Evolutionary conservation across 345 rosid species (phyloP), one percentile per base, ranked within the genome.

Genomic region (Raphanus raphanistrum): DNA sequence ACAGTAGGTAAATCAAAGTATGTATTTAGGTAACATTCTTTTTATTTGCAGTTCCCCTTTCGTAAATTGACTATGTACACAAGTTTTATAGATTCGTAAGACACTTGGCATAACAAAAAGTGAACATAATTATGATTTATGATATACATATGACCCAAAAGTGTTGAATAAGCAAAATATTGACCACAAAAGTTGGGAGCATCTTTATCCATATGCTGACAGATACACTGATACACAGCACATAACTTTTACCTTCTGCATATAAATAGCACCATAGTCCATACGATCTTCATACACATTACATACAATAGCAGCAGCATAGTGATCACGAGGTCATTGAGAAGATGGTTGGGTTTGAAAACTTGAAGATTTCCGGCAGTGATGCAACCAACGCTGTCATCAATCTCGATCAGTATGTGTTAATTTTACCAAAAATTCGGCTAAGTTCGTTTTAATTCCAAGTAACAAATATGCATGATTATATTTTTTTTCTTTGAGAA

Each of bases 351-450:
- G 32, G 66, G 8, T 54, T 31, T 52, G 71, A 50, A 54, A 72
- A 38, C 36, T 21, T 28, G 21, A 79, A 60, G 74, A 72, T 33
- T 60, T 33, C 70, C 31, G 43, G 61, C 33, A 33, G 31, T 9
- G 78, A 52, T 41, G 17, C 75, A 8, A 52, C 63, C 76, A 69
- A 79, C 27, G 54, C 57, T 10, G 32, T 74, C 76, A 80, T 80
- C 79, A 75, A 80, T 70, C 79, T 80, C 25, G 72, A 80, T 48
- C 79, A 63, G 82, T 80, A 75, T 0, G 76, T 29, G 25, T 70
- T 60, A 16, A 8, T 21, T 68, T 64, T 41, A 21, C 48, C 25
- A 12, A 48, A 11, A 31, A 2, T 48, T 29, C 9, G 36, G 29
- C 45, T 73, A 26, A 21, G 11, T 33, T 62, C 35, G 33, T 32